These are phyloP conservation scores for Forsythia suspensa DNA, from an alignment of 257 asterid species.

Conservation along the genomic window DNA sequence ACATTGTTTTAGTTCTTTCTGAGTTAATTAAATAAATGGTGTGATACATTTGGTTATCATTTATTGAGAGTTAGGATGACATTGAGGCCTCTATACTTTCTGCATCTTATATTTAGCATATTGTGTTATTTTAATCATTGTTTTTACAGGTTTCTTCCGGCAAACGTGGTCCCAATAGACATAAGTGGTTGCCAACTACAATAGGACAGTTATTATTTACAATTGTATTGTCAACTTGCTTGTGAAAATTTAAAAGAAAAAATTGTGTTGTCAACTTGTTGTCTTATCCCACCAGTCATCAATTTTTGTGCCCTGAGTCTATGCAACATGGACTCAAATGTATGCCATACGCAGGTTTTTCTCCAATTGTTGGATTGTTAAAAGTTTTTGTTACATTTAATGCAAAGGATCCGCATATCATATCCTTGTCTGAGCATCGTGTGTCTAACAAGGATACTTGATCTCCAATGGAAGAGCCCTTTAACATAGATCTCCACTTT, in stretches of 20 bases:
- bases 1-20: neutral
- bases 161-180: conserved; percentile 33
- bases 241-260: no score
- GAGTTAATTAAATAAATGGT: neutral
- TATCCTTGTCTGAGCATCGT: neutral
- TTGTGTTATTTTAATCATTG: conserved; percentile 14
- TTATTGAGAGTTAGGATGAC: conserved; percentile 3
- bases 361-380: neutral
- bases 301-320: no score
- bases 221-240: no score
- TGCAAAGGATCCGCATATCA: neutral
- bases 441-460: neutral
- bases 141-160: conserved; percentile 12
- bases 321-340: neutral
- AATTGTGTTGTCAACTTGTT: no score
- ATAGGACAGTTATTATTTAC: no score
- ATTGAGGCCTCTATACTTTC: neutral
- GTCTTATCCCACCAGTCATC: no score
- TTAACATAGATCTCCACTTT: neutral
- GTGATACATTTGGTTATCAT: neutral
- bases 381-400: neutral
- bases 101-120: neutral
- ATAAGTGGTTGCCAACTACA: neutral
- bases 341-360: neutral
- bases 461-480: conserved; percentile 10